These are phyloP conservation scores for Uronychia binucleata DNA, from an alignment of 73 alveolate species.

Conservation along the genomic window DNA sequence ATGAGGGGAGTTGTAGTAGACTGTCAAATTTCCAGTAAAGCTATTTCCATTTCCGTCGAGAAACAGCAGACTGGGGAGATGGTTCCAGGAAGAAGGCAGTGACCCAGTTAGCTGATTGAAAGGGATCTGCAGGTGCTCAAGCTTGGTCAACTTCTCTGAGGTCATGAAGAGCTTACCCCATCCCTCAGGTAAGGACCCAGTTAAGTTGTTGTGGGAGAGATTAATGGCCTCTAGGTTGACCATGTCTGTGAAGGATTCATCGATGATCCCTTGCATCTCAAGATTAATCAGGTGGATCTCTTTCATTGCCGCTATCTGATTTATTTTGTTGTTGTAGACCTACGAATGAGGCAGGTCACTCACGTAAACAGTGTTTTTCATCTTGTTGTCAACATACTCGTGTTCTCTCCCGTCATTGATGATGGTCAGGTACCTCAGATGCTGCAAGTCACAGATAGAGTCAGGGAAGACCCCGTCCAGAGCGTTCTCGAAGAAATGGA, in stretches of 20 bases:
- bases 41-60: conserved; percentile 47
- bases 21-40: conserved; percentile 53
- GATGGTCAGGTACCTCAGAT: conserved; percentile 54
- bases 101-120: conserved; percentile 54
- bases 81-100: conserved; percentile 32
- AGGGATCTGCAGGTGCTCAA: conserved; percentile 39
- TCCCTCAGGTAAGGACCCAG: conserved; percentile 50
- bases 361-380: conserved; percentile 48
- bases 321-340: conserved; percentile 23
- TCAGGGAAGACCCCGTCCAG: conserved; percentile 64
- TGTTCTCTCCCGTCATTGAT: conserved; percentile 60
- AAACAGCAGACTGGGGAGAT: conserved; percentile 1
- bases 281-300: conserved; percentile 55
- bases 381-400: conserved; percentile 37
- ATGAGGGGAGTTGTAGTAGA: conserved; percentile 20
- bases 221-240: conserved; percentile 51
- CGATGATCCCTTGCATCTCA: conserved; percentile 40
- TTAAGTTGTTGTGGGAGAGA: conserved; percentile 40
- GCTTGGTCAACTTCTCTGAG: neutral
- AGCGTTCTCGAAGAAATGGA: conserved; percentile 60
- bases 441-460: conserved; percentile 27
- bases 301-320: conserved; percentile 17
- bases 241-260: conserved; percentile 23
- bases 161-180: conserved; percentile 18
- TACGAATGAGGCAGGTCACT: neutral